Evolutionary conservation across 1,139 yeast species (phyloP), one percentile per base, ranked within the genome.

Genomic region (Geotrichum candidum): DNA sequence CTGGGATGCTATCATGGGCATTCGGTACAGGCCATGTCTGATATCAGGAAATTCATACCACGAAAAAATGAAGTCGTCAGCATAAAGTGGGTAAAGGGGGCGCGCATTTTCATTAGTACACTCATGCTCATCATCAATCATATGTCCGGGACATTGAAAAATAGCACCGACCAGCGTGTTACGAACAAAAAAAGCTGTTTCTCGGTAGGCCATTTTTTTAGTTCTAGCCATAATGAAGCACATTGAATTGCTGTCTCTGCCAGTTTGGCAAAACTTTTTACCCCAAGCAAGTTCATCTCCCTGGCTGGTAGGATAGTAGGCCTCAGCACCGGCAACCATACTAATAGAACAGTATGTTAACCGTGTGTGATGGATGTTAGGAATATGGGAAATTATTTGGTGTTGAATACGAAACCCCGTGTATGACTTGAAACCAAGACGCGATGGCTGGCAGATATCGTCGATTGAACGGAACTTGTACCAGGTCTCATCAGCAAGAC

Each of bases 161-260:
- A 86, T 66, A 0, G 84, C 90, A 10, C 91, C 91, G 9, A 86
- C 81, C 77, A 84, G 84, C 0, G 86, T 79, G 51, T 80, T 76
- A 1, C 88, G 88, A 23, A 82, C 74, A 65, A 79, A 84, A 29
- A 82, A 72, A 3, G 80, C 74, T n/a, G 79, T 63, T 51, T 79
- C 74, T 61, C 84, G 72, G 35, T 73, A 72, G 0, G 84, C 82
- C 68, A 82, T 85, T 64, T 82, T 81, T 66, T 80, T 78, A 51
- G 86, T 73, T 66, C 89, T 74, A 0, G 89, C 87, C 69, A 85
- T 69, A 67, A 84, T 84, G 67, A 78, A 84, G 66, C 88, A 84
- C 10, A 53, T 57, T 2, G 59, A 54, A 31, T 54, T 53, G 38
- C 57, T 63, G 52, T 55, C 59, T 51, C 56, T 57, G 31, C 61